Evolutionary conservation across 305 asterid species (phyloP), one percentile per base, ranked within the genome.

Genomic region (Striga hermonthica): DNA sequence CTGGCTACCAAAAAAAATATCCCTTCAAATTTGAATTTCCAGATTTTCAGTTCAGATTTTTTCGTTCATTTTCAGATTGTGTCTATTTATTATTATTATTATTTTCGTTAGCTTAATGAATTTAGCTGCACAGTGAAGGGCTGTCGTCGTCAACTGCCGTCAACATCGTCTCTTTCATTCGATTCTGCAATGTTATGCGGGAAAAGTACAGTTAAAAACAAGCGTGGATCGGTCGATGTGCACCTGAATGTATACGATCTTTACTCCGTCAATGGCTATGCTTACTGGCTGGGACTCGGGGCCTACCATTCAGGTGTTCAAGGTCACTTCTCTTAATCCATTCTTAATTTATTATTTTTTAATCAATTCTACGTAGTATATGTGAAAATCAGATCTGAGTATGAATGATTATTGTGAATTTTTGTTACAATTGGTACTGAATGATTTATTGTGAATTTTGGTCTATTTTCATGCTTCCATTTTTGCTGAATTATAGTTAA

Each of bases 231-330:
- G 44, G 93, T 79, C 9, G 82, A 90, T 0, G 97, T 90, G 57
- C 73, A 86, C 64, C 82, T 90, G n/a, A 90, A 87, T 49, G 96
- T 90, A 1, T 90, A 90, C 67, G 97, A 90, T 77, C 85, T 90
- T 11, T 87, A 95, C 41, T 15, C 95, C 45, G 79, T 86, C 35
- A 90, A 90, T 64, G 92, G 92, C 59, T 90, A 86, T 57, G 97
- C 96, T 71, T 84, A 88, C 55, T 90, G 97, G 97, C 65, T 90
- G 35, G 97, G 97, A 39, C 95, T 90, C 31, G 97, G 96, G 22
- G 97, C 81, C 48, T 88, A 84, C 74, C 97, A 90, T 76, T 90
- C 97, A 62, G 97, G 91, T 10, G 84, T 90, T 74, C 88, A 90
- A 88, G 96, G 97, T 88, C 10, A 28, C 45, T 41, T 1, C 38